Evolutionary conservation across 1,284 basidiomycete genomes (phyloP).

Genomic region (Gymnopus androsaceus): DNA sequence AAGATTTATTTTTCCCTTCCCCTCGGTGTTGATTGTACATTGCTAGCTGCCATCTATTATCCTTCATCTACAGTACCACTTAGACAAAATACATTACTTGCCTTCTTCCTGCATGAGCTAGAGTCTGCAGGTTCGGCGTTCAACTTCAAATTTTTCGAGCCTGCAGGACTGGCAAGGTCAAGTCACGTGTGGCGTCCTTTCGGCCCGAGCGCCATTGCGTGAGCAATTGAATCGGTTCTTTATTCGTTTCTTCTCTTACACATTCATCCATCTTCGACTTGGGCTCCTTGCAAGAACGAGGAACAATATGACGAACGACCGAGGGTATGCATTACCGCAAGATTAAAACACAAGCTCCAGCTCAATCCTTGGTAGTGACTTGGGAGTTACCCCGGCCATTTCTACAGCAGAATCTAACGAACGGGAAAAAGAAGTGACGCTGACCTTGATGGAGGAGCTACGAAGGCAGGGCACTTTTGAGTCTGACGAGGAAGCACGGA

Average conservation of each 20-base stretch:
- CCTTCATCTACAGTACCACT: not conserved
- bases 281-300: not conserved
- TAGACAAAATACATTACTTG: not conserved
- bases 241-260: not conserved
- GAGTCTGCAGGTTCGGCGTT: too few relatives aligned
- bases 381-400: constrained; percentile 91
- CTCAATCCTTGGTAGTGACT: constrained; percentile 46
- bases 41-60: not conserved
- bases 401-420: constrained; percentile 75
- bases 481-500: constrained; percentile 84
- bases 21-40: not conserved
- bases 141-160: too few relatives aligned
- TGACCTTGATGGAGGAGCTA: constrained; percentile 87
- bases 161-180: too few relatives aligned
- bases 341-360: constrained; percentile 5
- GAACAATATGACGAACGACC: constrained; percentile 39
- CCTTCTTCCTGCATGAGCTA: too few relatives aligned
- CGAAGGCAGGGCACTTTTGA: constrained; percentile 88
- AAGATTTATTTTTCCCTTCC: not conserved
- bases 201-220: too few relatives aligned
- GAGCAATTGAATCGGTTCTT: too few relatives aligned
- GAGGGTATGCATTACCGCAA: constrained; percentile 30
- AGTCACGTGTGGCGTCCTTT: too few relatives aligned
- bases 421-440: constrained; percentile 81
- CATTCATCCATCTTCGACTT: not conserved